Base-by-base conservation (phyloP, 2,329 filamentous ascomycete species). In the Elsinoe perseae region DNA sequence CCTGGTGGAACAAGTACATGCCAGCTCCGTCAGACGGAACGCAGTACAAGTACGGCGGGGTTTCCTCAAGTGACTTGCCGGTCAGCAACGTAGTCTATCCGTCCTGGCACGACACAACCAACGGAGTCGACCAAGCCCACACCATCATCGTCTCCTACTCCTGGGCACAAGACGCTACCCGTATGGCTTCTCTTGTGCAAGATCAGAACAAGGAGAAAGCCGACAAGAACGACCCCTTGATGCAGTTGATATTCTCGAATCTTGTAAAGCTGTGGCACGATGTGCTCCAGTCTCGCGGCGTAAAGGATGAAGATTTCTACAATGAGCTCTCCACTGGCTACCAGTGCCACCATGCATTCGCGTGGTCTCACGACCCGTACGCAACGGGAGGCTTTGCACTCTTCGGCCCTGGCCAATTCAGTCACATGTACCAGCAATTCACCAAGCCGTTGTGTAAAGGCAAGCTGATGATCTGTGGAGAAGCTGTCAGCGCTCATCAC, bases 351-450 rank as follows among this genome's bases (percentile, higher is more conserved):
- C 68, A 73, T 18, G 69, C 66, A 0, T 71, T 63, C 18, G 64
- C 68, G 0, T 73, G 71, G 72, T 66, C 65, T 10, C 65, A 69
- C 14, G 69, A 73, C 30, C 63, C 64, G 0, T 62, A 63, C 4
- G 66, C 63, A 1, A 62, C 64, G 0, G 73, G 73, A 0, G 72
- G 70, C 0, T 75, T 73, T 56, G 72, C 71, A 0, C 62, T 69
- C 5, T 75, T 73, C 34, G 69, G 70, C 0, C 70, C 72, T 0
- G 68, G 70, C 0, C 72, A 74, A 54, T 75, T 72, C 61, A 61
- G 60, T 1, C 63, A 68, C 18, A 32, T 72, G 23, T 73, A 69
- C 42, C 69, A 69, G 0, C 52, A 62, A 1, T 63, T 74, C 14
- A 58, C 61, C 18, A 59, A 59, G 4, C 62, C 65, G 0, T 57